phyloP scores from a whole-genome alignment of 257 asterid genomes.

The Catharanthus roseus region DNA sequence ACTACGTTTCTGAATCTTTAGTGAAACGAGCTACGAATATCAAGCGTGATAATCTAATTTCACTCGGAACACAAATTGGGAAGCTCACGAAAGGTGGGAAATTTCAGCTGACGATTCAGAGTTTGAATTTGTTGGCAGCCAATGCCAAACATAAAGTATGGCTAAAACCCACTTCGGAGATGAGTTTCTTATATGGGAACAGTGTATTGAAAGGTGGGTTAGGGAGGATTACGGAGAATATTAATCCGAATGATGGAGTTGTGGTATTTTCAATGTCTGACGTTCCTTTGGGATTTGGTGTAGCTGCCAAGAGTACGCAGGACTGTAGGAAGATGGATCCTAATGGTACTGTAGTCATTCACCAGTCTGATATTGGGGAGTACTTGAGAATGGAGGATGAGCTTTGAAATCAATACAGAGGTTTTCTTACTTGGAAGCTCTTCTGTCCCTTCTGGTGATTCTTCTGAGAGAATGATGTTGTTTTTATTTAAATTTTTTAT shows the following conservation, averaged over 20 bases:
- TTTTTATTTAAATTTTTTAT: neutral
- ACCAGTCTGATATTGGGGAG: conserved; percentile 85
- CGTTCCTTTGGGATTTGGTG: conserved; percentile 81
- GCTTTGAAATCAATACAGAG: conserved; percentile 29
- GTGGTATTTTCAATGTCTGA: conserved; percentile 85
- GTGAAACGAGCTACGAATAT: conserved; percentile 82
- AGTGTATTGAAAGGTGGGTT: conserved; percentile 86
- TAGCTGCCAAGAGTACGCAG: conserved; percentile 78
- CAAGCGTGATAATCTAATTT: conserved; percentile 66
- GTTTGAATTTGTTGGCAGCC: conserved; percentile 58
- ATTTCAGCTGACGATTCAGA: conserved; percentile 60
- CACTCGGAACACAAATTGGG: conserved; percentile 79
- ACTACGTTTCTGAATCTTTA: conserved; percentile 76
- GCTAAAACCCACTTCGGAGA: conserved; percentile 83
- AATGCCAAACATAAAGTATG: conserved; percentile 87
- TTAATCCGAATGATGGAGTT: conserved; percentile 73
- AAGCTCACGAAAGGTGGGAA: conserved; percentile 71
- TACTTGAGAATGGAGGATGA: conserved; percentile 92
- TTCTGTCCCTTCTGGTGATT: too few relatives aligned
- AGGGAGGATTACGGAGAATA: conserved; percentile 87
- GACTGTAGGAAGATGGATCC: conserved; percentile 90
- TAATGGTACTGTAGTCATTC: conserved; percentile 71
- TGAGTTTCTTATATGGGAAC: conserved; percentile 82
- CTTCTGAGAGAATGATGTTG: neutral
- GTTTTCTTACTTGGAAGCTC: too few relatives aligned